phyloP scores from a whole-genome alignment of 352 stramenopile species.

The Pythium guiyangense region DNA sequence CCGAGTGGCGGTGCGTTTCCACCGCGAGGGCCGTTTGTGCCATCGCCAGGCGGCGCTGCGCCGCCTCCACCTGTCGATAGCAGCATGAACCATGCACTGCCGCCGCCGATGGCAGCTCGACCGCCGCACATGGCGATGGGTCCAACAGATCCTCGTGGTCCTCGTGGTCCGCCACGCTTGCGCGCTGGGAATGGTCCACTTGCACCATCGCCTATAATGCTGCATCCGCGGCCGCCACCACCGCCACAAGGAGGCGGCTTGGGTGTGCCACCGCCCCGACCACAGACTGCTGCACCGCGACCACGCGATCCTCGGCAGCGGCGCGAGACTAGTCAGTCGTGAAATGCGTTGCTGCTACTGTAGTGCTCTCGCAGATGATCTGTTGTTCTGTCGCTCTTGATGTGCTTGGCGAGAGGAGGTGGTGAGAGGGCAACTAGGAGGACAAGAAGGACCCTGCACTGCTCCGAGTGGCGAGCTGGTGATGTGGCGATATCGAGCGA shows the following conservation, averaged over 20 bases:
- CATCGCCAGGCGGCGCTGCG: background rate
- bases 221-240: background rate
- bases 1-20: background rate
- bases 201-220: no score
- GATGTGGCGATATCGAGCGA: no score
- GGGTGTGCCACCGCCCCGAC: slow-evolving; percentile 1
- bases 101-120: no score
- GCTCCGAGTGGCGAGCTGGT: no score
- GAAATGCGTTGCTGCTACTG: background rate
- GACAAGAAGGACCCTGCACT: no score
- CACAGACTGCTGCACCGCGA: background rate
- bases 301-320: slow-evolving; percentile 16
- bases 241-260: background rate
- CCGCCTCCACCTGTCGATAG: background rate
- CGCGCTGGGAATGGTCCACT: no score
- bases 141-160: no score
- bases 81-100: background rate
- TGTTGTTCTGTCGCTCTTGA: no score
- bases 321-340: slow-evolving; percentile 8
- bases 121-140: no score
- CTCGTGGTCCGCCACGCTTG: no score
- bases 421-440: no score
- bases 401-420: no score
- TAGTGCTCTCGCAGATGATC: background rate
- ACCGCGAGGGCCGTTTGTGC: background rate